Conservation (phyloP, 2,329 filamentous ascomycete species). For the Zasmidium angulare region DNA sequence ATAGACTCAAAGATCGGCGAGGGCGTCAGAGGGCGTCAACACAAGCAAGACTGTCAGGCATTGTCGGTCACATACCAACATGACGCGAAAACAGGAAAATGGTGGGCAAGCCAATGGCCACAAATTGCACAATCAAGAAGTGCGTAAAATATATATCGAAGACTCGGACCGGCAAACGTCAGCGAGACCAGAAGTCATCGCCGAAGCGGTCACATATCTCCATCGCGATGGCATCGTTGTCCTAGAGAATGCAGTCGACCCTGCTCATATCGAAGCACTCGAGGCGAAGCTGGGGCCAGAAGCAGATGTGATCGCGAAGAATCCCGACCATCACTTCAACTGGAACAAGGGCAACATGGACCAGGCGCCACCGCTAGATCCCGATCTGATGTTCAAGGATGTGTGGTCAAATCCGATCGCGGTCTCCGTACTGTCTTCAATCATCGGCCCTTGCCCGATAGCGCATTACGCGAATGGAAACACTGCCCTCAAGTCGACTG, state of each 20-base stretch:
- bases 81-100: neutral
- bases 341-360: constrained; percentile 42
- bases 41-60: too few relatives aligned
- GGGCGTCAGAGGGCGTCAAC: too few relatives aligned
- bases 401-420: constrained; percentile 45
- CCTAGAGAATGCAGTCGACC: constrained; percentile 39
- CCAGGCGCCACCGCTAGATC: constrained; percentile 39
- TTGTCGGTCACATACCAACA: neutral
- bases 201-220: constrained; percentile 21
- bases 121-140: neutral
- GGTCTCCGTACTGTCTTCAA: constrained; percentile 54
- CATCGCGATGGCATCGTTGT: constrained; percentile 36
- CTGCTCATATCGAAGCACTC: constrained; percentile 35
- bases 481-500: constrained; percentile 49
- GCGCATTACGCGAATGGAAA: constrained; percentile 60
- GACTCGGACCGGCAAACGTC: neutral
- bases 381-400: constrained; percentile 39
- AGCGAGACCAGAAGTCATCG: constrained; percentile 9
- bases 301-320: constrained; percentile 34
- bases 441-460: constrained; percentile 54
- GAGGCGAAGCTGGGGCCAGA: constrained; percentile 31
- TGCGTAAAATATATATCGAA: neutral
- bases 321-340: constrained; percentile 32
- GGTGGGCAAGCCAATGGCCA: neutral
- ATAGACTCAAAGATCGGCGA: too few relatives aligned